These are phyloP conservation scores for Metroxylon sagu DNA, from an alignment of 176 grass and related monocot genomes.

Conservation along the genomic window DNA sequence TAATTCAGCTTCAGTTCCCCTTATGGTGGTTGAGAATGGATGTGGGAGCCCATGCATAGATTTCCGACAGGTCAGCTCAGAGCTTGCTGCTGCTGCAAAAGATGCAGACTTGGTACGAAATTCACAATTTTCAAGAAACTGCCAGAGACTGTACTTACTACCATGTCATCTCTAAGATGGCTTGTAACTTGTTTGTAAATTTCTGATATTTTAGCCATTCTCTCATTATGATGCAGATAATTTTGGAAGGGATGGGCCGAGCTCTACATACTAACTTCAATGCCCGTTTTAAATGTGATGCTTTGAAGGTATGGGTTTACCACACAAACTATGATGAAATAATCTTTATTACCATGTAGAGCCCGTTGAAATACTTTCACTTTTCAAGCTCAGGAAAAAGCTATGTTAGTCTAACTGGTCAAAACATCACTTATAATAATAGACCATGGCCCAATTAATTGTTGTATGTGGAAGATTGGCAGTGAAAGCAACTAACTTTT, in stretches of 20 bases:
- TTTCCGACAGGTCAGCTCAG: conserved; percentile 92
- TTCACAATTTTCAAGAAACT: conserved; percentile 1
- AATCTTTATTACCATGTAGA: background rate
- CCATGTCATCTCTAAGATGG: conserved; percentile 9
- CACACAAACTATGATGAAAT: conserved; percentile 3
- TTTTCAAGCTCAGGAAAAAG: background rate
- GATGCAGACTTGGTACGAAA: conserved; percentile 78
- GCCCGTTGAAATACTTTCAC: background rate
- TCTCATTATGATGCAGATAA: conserved; percentile 39
- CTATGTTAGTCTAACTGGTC: no score
- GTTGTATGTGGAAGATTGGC: no score
- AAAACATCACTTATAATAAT: no score
- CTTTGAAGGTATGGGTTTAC: conserved; percentile 62
- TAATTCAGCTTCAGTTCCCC: conserved; percentile 47
- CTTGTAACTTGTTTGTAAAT: background rate
- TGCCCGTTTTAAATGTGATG: conserved; percentile 72
- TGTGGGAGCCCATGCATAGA: conserved; percentile 87
- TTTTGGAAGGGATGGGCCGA: conserved; percentile 93
- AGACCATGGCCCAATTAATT: no score
- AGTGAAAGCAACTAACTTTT: no score
- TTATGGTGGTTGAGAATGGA: conserved; percentile 90
- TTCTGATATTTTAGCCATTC: no score
- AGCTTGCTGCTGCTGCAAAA: conserved; percentile 76
- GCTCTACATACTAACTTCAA: conserved; percentile 91
- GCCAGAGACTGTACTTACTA: no score